Evolutionary conservation across 1,139 yeast genomes (phyloP).

Genomic region (Eremothecium gossypii): DNA sequence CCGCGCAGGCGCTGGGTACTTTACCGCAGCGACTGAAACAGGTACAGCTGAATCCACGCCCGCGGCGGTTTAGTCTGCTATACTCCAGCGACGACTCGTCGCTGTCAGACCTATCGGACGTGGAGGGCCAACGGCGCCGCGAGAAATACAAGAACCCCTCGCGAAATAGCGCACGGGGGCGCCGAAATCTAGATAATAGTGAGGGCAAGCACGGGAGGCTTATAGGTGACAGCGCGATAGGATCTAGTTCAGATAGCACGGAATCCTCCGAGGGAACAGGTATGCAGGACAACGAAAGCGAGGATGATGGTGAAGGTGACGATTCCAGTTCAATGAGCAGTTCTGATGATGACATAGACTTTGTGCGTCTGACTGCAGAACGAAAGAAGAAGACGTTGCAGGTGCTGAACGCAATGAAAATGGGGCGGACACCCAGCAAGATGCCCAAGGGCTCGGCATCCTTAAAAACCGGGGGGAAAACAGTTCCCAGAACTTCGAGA

Average conservation of each 20-base stretch:
- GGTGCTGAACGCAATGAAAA: conserved; percentile 41
- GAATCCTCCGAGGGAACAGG: conserved; percentile 19
- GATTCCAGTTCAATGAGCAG: conserved; percentile 35
- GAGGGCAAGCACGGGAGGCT: conserved; percentile 26
- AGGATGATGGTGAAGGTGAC: conserved; percentile 32
- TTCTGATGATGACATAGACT: conserved; percentile 61
- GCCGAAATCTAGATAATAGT: conserved; percentile 19
- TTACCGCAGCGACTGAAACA: conserved; percentile 10
- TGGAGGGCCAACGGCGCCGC: conserved; percentile 9
- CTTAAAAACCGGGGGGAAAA: conserved; percentile 4
- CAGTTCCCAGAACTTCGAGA: conserved; percentile 5
- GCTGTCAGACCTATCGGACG: conserved; percentile 24
- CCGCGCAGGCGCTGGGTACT: conserved; percentile 15
- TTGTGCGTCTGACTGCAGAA: conserved; percentile 60
- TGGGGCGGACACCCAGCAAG: conserved; percentile 12
- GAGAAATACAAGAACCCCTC: conserved; percentile 9
- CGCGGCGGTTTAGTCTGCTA: conserved; percentile 29
- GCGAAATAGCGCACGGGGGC: conserved; percentile 12
- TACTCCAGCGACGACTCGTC: conserved; percentile 29
- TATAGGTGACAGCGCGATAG: conserved; percentile 17
- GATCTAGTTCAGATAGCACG: conserved; percentile 14
- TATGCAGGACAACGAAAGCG: conserved; percentile 31
- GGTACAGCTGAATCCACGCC: conserved; percentile 14
- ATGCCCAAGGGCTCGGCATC: background rate
- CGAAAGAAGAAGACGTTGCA: conserved; percentile 48